Percentiles rank a stretch among this genome's conserved stretches.
Conservation (phyloP, 352 stramenopile genomes). For the Phytophthora constricta region DNA sequence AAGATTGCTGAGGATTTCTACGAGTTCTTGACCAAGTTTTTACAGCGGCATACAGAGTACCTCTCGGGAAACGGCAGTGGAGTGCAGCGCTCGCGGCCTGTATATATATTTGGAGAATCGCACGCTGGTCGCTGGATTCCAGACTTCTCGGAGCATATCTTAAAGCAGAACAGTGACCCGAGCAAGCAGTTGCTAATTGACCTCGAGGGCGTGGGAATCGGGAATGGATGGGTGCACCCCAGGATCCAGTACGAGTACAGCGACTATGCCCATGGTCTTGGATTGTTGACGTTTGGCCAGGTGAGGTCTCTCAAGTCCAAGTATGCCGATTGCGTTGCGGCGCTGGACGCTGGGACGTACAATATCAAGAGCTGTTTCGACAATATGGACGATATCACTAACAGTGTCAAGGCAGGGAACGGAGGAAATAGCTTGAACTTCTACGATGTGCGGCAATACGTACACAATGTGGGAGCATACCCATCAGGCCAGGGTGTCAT, state of each 20-base stretch:
- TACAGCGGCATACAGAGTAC: constrained; percentile 86
- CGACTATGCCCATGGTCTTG: constrained; percentile 92
- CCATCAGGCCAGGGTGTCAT: constrained; percentile 87
- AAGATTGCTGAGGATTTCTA: constrained; percentile 89
- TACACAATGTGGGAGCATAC: constrained; percentile 73
- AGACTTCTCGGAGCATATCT: constrained; percentile 94
- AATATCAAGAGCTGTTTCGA: constrained; percentile 82
- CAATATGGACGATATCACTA: constrained; percentile 93
- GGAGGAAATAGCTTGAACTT: constrained; percentile 83
- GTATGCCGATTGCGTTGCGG: constrained; percentile 76
- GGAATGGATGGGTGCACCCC: constrained; percentile 97
- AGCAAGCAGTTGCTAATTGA: constrained; percentile 53
- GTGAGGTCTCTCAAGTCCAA: constrained; percentile 64
- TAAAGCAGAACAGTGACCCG: constrained; percentile 78
- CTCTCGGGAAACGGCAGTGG: constrained; percentile 50
- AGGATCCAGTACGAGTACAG: constrained; percentile 96
- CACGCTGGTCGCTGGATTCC: constrained; percentile 98
- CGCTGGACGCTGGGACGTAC: constrained; percentile 80
- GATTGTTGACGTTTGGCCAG: constrained; percentile 89
- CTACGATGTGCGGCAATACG: constrained; percentile 93
- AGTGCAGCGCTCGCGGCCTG: constrained; percentile 56
- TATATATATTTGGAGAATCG: constrained; percentile 97
- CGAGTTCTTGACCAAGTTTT: constrained; percentile 93
- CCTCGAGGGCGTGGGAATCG: constrained; percentile 93
- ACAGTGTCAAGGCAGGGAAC: constrained; percentile 52